Evolutionary conservation across 2,329 filamentous ascomycete species (phyloP).

Genomic region (Akanthomyces uredinophilus): DNA sequence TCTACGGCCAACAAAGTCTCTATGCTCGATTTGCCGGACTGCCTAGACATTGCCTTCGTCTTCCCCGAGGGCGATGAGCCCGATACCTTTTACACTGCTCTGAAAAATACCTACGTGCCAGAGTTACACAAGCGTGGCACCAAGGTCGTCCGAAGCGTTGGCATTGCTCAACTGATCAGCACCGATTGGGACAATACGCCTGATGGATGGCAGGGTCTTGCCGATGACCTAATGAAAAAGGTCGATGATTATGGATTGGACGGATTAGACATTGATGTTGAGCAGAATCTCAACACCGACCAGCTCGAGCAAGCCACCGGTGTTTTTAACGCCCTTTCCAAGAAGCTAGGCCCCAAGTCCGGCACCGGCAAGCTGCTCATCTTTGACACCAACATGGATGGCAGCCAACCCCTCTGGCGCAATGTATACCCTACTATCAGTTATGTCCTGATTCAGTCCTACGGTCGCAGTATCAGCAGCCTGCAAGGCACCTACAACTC

Average conservation of each 20-base stretch:
- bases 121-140: slow-evolving; percentile 3
- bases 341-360: slow-evolving; percentile 12
- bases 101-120: slow-evolving; percentile 6
- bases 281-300: background rate
- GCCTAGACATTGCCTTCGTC: slow-evolving; percentile 14
- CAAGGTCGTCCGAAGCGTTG: slow-evolving; percentile 8
- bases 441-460: slow-evolving; percentile 14
- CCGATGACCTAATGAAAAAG: background rate
- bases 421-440: slow-evolving; percentile 6
- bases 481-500: slow-evolving; percentile 8
- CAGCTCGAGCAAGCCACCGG: slow-evolving; percentile 11
- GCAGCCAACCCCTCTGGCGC: slow-evolving; percentile 7
- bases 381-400: slow-evolving; percentile 13
- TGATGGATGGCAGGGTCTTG: slow-evolving; percentile 1
- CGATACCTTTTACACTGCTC: background rate
- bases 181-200: background rate
- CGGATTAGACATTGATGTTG: slow-evolving; percentile 14
- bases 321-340: slow-evolving; percentile 12
- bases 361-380: slow-evolving; percentile 12
- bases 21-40: slow-evolving; percentile 14
- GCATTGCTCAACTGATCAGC: slow-evolving; percentile 1
- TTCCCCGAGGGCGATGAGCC: slow-evolving; percentile 8
- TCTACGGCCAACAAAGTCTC: background rate
- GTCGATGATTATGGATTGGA: slow-evolving; percentile 6
- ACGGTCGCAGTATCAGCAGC: slow-evolving; percentile 8